Base-by-base conservation (phyloP, 805 yeast genomes). In the Kuraishia molischiana region DNA sequence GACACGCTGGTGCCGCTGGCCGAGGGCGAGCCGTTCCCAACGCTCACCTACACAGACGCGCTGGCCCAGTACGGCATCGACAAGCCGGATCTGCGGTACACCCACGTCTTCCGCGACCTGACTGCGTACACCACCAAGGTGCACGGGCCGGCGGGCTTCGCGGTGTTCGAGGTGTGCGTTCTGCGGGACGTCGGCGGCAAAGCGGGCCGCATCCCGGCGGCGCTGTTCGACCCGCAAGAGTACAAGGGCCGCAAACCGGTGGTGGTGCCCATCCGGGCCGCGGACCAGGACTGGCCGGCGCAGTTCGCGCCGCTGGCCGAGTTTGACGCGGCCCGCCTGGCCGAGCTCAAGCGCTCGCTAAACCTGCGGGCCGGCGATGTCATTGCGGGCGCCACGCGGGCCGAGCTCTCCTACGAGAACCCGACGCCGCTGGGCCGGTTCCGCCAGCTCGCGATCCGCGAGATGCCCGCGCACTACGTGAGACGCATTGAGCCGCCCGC, bases 371-470 rank as follows among this genome's bases (percentile, higher is more conserved):
- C 69, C 1, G 95, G 95, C 31, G 95, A 86, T 54, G 61, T 85
- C 3, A 51, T 92, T 24, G 90, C 89, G 3, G 69, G 83, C 11
- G 69, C 86, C n/a, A 84, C 83, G n/a, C 68, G 97, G 42, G 73
- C 82, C 2, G 50, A 53, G 11, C 41, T 74, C 18, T 62, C 90
- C 0, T 90, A 85, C 53, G 98, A 90, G 51, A 90, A 86, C 51
- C 97, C 97, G 17, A 92, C 97, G 0, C 97, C 98, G 0, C 59
- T 92, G 38, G 98, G 98, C 0, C 69, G 81, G 38, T 70, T 85
- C 45, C 69, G 98, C 41, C 95, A 87, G 51, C 50, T 85, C 36
- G 75, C 86, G 0, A 74, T 81, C 19, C 67, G 48, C 49, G 2
- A 52, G 60, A 21, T 71, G 76, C 71, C 66, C 69, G 45, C 59